Evolutionary conservation across 2,329 filamentous ascomycete genomes (phyloP).

Genomic region (Neurospora sp.): DNA sequence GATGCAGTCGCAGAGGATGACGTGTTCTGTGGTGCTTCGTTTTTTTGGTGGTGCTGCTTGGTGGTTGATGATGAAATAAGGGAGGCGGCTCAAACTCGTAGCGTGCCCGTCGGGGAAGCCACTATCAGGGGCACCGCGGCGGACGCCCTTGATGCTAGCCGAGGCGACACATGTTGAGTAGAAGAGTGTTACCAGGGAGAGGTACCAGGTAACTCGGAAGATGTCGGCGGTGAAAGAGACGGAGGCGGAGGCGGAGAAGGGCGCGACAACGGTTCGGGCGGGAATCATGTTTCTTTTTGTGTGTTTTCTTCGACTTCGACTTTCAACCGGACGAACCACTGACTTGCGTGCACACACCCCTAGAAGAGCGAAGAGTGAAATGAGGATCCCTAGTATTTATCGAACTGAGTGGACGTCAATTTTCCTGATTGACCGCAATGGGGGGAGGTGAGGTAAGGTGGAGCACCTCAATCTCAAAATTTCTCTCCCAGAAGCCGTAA

Average conservation of each 20-base stretch:
- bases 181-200: neutral
- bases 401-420: neutral
- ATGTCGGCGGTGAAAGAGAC: neutral
- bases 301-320: neutral
- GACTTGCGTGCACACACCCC: neutral
- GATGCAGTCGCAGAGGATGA: conserved; percentile 24
- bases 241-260: neutral
- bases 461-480: neutral
- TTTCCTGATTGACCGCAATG: neutral
- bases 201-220: neutral
- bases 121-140: neutral
- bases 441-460: neutral
- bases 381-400: neutral
- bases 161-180: neutral
- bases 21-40: conserved; percentile 15
- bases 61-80: neutral
- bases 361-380: neutral
- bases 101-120: no score
- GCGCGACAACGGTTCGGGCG: neutral
- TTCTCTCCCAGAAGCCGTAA: neutral
- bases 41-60: neutral
- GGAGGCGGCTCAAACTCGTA: neutral
- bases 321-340: neutral
- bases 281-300: neutral
- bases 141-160: neutral